Base-by-base conservation (phyloP, 208 protist species). In the Trypanosoma platydactyli region DNA sequence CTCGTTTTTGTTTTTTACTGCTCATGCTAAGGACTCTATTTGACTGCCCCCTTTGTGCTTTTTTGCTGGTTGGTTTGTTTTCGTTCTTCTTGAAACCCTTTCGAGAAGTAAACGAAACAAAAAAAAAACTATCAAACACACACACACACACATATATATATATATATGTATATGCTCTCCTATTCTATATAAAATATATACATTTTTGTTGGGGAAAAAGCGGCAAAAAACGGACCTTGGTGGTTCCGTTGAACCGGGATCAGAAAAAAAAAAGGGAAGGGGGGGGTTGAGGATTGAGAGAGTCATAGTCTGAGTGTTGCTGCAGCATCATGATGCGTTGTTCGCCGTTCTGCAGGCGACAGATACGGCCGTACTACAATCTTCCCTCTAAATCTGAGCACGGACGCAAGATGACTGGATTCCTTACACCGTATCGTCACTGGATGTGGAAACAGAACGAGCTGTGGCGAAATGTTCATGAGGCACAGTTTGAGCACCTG, bases 391-490 rank as follows among this genome's bases (percentile, higher is more conserved):
- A 91, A 71, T 90, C 85, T 46, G 83, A 88, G 52, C 76, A 94
- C 45, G 91, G 91, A 27, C 76, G 88, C 27, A 83, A 82, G 57
- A 94, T 94, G 86, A 94, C 88, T n/a, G 87, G 87, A 25, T 94
- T 93, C 52, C 68, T 95, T 50, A 93, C 88, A 24, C 91, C 91
- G 3, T 97, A 97, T 64, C 85, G 87, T 15, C 88, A 94, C 63
- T 97, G 88, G 87, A 92, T 93, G 86, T 97, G 91, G 89, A 97
- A 94, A 70, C 91, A 97, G 72, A 94, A 94, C 60, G 91, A 97
- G 75, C 77, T 97, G 27, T 97, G 86, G 86, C 86, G 91, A 33
- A 93, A 94, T 56, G 87, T 97, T 38, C 89, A 97, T 71, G 88
- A 97, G 79, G 85, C 88, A 1, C 91, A 97, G 79, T 94, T 97